Evolutionary conservation across 805 yeast genomes (phyloP).

Genomic region (Nematodospora valgi): DNA sequence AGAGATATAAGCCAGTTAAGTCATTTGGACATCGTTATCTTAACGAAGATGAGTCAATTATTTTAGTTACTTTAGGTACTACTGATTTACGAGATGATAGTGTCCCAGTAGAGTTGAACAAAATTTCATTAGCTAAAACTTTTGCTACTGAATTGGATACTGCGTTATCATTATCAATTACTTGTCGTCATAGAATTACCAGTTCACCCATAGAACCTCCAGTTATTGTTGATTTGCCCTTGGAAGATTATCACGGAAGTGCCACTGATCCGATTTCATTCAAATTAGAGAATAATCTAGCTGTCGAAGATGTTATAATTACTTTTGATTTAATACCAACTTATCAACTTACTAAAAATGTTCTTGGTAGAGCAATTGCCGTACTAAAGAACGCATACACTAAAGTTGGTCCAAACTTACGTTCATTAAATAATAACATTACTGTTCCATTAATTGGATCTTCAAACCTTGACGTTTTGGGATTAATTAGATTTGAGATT

Average conservation of each 20-base stretch:
- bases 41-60: conserved; percentile 57
- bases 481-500: conserved; percentile 72
- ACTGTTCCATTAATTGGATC: conserved; percentile 77
- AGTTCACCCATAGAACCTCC: conserved; percentile 47
- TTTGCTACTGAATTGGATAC: conserved; percentile 85
- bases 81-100: conserved; percentile 64
- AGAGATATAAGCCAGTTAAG: conserved; percentile 53
- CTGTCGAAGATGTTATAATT: conserved; percentile 52
- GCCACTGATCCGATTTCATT: conserved; percentile 76
- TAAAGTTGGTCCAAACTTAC: conserved; percentile 61
- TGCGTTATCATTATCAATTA: conserved; percentile 71
- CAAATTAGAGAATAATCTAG: conserved; percentile 46
- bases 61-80: conserved; percentile 83
- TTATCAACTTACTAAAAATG: conserved; percentile 46
- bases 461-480: conserved; percentile 69
- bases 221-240: conserved; percentile 70
- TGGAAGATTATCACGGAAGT: conserved; percentile 69
- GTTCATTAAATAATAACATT: conserved; percentile 62
- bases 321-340: conserved; percentile 90
- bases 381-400: conserved; percentile 59
- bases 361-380: conserved; percentile 84
- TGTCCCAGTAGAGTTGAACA: conserved; percentile 64
- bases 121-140: conserved; percentile 71
- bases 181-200: conserved; percentile 29
- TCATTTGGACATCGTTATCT: conserved; percentile 84